These are phyloP conservation scores for Dioszegia aurantiaca DNA, from an alignment of 768 basidiomycete genomes.

Conservation along the genomic window DNA sequence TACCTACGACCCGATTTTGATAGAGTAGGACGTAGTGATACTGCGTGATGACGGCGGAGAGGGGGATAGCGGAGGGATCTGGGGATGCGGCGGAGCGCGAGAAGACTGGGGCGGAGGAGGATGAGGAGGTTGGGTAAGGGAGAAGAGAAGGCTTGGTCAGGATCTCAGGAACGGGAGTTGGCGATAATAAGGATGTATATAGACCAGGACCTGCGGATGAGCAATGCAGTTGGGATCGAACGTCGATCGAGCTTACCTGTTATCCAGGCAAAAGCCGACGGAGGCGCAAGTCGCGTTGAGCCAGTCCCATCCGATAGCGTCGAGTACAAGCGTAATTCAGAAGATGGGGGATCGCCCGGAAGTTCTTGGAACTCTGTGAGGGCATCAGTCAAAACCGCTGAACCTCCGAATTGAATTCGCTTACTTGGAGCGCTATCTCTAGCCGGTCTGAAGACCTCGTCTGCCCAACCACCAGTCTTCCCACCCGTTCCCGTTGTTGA, in stretches of 20 bases:
- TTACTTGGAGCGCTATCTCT: slow-evolving; percentile 76
- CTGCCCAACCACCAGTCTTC: slow-evolving; percentile 70
- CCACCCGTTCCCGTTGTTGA: slow-evolving; percentile 60
- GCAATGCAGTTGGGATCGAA: neutral
- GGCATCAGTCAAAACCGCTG: too few relatives aligned
- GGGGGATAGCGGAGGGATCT: slow-evolving; percentile 57
- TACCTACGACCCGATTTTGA: slow-evolving; percentile 68
- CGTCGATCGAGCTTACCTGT: slow-evolving; percentile 61
- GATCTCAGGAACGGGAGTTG: slow-evolving; percentile 66
- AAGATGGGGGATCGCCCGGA: slow-evolving; percentile 70
- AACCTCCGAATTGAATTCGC: too few relatives aligned
- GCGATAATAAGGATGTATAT: slow-evolving; percentile 75
- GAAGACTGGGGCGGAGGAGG: slow-evolving; percentile 21
- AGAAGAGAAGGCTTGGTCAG: slow-evolving; percentile 46
- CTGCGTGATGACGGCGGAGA: slow-evolving; percentile 79
- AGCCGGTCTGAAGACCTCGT: slow-evolving; percentile 69
- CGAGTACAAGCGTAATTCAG: slow-evolving; percentile 77
- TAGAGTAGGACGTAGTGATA: slow-evolving; percentile 89
- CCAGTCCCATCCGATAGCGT: slow-evolving; percentile 60
- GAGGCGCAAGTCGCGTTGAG: slow-evolving; percentile 57
- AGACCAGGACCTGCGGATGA: slow-evolving; percentile 69
- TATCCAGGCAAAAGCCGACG: slow-evolving; percentile 82
- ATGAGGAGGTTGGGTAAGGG: slow-evolving; percentile 47
- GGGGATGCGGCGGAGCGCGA: slow-evolving; percentile 20
- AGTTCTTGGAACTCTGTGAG: slow-evolving; percentile 85